Evolutionary conservation across 108 stramenopile species (phyloP), one percentile per base, ranked within the genome.

Genomic region (Stephanodiscus triporus): DNA sequence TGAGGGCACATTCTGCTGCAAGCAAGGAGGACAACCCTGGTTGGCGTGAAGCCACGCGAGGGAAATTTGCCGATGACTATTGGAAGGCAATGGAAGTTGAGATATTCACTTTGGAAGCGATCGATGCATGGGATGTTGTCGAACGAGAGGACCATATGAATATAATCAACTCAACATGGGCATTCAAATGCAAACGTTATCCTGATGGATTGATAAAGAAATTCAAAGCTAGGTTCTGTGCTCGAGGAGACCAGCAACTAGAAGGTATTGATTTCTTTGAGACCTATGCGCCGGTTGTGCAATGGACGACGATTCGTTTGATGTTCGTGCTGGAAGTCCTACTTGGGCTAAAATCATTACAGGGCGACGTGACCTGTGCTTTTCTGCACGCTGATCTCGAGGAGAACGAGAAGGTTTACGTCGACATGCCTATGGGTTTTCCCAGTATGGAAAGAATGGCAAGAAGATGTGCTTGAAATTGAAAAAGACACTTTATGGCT

Each of bases 241-340:
- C 66, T 20, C 54, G 89, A 36, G 86, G 86, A 6, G 80, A 87
- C 48, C 53, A 66, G 34, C 89, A 90, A 63, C 45, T 71, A 0
- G 71, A 87, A 43, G 89, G 89, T 7, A 75, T 87, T 55, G 86
- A 90, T 62, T 90, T 65, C 77, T 80, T 75, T 67, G 78, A 86
- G n/a, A 82, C 73, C 13, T 86, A 77, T 42, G 66, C 85, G 43
- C n/a, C n/a, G n/a, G n/a, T n/a, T n/a, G n/a, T n/a, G n/a, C n/a
- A n/a, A n/a, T n/a, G n/a, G n/a, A n/a, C n/a, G n/a, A n/a, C n/a
- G n/a, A n/a, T n/a, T n/a, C n/a, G n/a, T n/a, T n/a, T n/a, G n/a
- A n/a, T n/a, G n/a, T n/a, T n/a, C n/a, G n/a, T n/a, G n/a, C n/a
- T n/a, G n/a, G n/a, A n/a, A n/a, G n/a, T n/a, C n/a, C n/a, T n/a